A percentile compares a stretch with the other conserved stretches of the same genome.
Conservation (phyloP, 352 stramenopile species). For the Globisporangium alternatum region DNA sequence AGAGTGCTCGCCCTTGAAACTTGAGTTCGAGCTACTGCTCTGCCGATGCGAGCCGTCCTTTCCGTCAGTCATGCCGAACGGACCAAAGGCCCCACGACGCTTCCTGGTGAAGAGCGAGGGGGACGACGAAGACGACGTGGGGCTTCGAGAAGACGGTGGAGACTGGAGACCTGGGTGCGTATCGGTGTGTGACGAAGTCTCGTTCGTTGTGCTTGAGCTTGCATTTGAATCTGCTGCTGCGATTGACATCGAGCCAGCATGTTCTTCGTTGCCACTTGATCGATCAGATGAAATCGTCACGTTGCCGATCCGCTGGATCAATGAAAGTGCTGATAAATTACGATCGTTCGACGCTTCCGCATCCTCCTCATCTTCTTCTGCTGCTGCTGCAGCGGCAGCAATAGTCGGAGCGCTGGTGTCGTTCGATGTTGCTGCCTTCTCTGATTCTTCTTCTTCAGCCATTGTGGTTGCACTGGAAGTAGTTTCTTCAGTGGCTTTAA, state of each 20-base stretch:
- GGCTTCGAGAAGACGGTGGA: conserved; percentile 14
- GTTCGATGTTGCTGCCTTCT: neutral
- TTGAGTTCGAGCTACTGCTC: neutral
- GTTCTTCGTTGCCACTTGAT: neutral
- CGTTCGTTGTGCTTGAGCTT: neutral
- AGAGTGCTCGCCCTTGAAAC: neutral
- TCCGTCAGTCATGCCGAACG: conserved; percentile 2
- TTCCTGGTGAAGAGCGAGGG: conserved; percentile 19
- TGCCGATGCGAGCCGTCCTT: conserved; percentile 3
- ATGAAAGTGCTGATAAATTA: conserved; percentile 47
- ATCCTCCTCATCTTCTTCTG: neutral
- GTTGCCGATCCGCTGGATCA: conserved; percentile 75
- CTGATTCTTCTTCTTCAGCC: neutral
- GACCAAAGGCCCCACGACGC: conserved; percentile 15
- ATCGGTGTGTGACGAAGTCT: neutral
- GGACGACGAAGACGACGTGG: conserved; percentile 15
- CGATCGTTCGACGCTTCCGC: conserved; percentile 12
- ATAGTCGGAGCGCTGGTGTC: neutral
- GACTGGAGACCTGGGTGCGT: conserved; percentile 8
- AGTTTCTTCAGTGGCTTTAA: neutral
- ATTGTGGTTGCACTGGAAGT: neutral
- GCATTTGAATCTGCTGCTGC: neutral
- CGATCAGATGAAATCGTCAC: conserved; percentile 62
- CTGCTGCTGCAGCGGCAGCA: neutral
- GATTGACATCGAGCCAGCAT: neutral